Percentiles rank a stretch among this genome's conserved stretches.
phyloP scores from a whole-genome alignment of 306 rosid genomes.

The Cicer chorassanicum region DNA sequence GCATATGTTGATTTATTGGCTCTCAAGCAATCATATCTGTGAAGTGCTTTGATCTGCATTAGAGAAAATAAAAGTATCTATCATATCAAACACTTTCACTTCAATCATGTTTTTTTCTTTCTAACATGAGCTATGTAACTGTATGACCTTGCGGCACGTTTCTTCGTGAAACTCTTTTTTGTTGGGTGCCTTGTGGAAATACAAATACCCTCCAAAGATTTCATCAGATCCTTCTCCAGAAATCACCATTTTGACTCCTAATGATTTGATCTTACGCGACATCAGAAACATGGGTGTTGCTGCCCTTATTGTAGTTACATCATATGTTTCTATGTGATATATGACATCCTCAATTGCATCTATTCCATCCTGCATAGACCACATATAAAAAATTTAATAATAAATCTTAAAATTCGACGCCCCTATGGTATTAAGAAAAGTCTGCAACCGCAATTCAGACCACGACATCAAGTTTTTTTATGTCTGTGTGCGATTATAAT shows the following conservation, averaged over 20 bases:
- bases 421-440: neutral
- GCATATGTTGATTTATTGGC: slow-evolving; percentile 95
- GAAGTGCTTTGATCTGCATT: slow-evolving; percentile 89
- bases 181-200: slow-evolving; percentile 99
- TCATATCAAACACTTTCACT: neutral
- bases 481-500: neutral
- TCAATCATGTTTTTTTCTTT: neutral
- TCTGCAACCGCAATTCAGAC: neutral
- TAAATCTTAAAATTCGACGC: neutral
- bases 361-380: slow-evolving; percentile 74
- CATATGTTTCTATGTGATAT: slow-evolving; percentile 88
- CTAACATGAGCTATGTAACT: neutral
- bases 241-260: slow-evolving; percentile 91
- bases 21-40: slow-evolving; percentile 82
- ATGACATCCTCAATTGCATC: slow-evolving; percentile 97
- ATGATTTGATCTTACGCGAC: slow-evolving; percentile 89
- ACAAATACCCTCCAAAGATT: slow-evolving; percentile 90
- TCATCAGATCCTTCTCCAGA: slow-evolving; percentile 99
- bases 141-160: slow-evolving; percentile 86
- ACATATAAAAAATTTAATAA: slow-evolving; percentile 5
- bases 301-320: slow-evolving; percentile 92
- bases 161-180: slow-evolving; percentile 90
- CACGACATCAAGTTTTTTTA: neutral
- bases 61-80: neutral
- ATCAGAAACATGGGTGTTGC: slow-evolving; percentile 97